A percentile compares a stretch with the other conserved stretches of the same genome.
Evolutionary conservation across 768 basidiomycete genomes (phyloP).

Genomic region (Lactifluus echinatus): DNA sequence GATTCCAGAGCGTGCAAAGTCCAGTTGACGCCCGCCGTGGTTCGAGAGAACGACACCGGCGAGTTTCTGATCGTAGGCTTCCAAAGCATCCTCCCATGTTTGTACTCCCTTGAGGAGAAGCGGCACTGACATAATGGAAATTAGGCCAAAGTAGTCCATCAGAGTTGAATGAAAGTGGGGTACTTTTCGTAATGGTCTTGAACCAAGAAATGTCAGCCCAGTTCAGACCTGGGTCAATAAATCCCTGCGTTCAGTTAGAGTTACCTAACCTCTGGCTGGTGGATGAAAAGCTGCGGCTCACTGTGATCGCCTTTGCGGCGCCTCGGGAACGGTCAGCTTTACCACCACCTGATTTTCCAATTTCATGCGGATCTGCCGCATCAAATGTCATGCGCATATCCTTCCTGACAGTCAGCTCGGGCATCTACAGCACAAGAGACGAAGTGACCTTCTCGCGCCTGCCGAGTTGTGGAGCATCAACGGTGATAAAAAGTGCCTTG

Average conservation of each 20-base stretch:
- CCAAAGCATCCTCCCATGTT: conserved; percentile 51
- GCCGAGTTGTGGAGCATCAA: conserved; percentile 94
- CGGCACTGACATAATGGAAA: conserved; percentile 34
- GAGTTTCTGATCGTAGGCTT: conserved; percentile 39
- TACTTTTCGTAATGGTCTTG: conserved; percentile 49
- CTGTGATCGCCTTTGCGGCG: conserved; percentile 88
- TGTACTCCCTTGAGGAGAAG: conserved; percentile 59
- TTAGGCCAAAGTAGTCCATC: neutral
- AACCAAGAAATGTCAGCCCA: conserved; percentile 79
- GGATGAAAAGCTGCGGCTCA: conserved; percentile 29
- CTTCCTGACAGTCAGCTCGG: conserved; percentile 25
- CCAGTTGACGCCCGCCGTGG: conserved; percentile 52
- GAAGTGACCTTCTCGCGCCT: conserved; percentile 67
- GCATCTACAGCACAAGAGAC: neutral
- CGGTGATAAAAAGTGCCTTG: conserved; percentile 92
- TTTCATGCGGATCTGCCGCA: conserved; percentile 58
- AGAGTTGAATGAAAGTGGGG: neutral
- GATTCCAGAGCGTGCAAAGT: conserved; percentile 37
- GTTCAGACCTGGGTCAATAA: conserved; percentile 85
- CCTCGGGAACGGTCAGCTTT: conserved; percentile 79
- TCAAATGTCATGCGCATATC: conserved; percentile 98
- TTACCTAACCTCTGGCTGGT: neutral
- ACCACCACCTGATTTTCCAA: conserved; percentile 37
- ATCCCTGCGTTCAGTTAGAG: conserved; percentile 43
- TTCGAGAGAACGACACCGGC: conserved; percentile 48